Evolutionary conservation across 2,329 filamentous ascomycete species (phyloP).

Genomic region (Fonsecaea pedrosoi): DNA sequence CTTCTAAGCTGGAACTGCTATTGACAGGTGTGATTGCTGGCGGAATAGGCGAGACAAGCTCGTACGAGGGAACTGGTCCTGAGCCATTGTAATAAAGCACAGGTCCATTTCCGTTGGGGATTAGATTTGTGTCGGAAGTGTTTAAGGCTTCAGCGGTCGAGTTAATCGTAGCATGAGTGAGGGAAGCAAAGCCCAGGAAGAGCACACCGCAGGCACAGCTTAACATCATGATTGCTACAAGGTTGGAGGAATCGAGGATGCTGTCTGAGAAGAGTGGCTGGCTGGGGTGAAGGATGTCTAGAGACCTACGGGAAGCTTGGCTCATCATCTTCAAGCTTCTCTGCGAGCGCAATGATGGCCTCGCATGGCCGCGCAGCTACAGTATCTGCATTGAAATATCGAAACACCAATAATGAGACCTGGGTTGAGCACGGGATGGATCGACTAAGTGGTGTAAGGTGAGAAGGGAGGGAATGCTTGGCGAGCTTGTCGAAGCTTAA

Average conservation of each 20-base stretch:
- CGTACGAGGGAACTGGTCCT: background rate
- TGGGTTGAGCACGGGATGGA: background rate
- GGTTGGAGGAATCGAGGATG: background rate
- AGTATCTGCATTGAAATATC: background rate
- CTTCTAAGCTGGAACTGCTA: background rate
- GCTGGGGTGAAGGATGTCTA: background rate
- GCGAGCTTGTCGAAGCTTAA: constrained; percentile 3
- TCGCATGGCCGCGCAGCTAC: background rate
- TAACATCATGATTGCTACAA: background rate
- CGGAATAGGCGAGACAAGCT: background rate
- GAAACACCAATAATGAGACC: background rate
- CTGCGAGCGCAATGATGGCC: background rate
- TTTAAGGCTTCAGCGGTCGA: background rate
- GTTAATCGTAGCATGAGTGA: background rate
- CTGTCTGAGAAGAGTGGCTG: background rate
- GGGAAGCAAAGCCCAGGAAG: background rate
- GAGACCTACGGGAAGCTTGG: background rate
- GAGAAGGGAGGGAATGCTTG: background rate
- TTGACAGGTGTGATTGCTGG: constrained; percentile 1
- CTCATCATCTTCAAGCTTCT: background rate
- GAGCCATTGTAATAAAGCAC: constrained; percentile 2
- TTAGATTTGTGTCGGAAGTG: background rate
- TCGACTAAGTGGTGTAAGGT: background rate
- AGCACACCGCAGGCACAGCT: background rate
- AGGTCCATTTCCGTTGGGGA: background rate